phyloP scores from a whole-genome alignment of 305 asterid species.

The Solanum aculeatissimum region DNA sequence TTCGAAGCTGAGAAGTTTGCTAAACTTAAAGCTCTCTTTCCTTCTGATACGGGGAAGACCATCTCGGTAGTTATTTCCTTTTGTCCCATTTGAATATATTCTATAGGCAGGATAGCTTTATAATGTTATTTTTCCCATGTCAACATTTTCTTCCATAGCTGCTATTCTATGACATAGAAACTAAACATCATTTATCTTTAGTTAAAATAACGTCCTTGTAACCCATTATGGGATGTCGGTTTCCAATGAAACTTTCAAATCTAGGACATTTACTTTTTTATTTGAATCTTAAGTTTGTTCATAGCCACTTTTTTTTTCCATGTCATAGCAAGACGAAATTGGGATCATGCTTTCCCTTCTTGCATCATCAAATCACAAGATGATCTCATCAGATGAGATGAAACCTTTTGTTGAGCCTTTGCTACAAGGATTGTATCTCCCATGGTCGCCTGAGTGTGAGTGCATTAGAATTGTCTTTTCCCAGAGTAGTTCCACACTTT shows the following conservation, averaged over 20 bases:
- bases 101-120: not conserved
- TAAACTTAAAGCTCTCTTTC: constrained; percentile 37
- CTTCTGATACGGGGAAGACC: constrained; percentile 14
- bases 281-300: not conserved
- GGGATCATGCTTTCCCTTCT: constrained; percentile 39
- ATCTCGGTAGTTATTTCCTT: constrained; percentile 26
- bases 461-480: not conserved
- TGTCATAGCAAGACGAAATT: constrained; percentile 26
- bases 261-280: not conserved
- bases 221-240: not conserved
- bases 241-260: not conserved
- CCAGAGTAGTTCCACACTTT: not conserved
- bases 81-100: constrained; percentile 1
- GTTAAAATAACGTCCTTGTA: not conserved
- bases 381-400: constrained; percentile 9
- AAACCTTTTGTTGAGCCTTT: constrained; percentile 50
- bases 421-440: constrained; percentile 40
- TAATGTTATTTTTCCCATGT: not conserved
- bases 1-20: constrained; percentile 41
- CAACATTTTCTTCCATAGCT: not conserved
- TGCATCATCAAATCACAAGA: constrained; percentile 58
- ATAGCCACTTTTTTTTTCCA: constrained; percentile 5
- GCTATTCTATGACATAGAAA: not conserved
- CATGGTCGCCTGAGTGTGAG: constrained; percentile 39
- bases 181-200: not conserved